These are phyloP conservation scores for Erodium texanum DNA, from an alignment of 441 rosid genomes.

Conservation along the genomic window DNA sequence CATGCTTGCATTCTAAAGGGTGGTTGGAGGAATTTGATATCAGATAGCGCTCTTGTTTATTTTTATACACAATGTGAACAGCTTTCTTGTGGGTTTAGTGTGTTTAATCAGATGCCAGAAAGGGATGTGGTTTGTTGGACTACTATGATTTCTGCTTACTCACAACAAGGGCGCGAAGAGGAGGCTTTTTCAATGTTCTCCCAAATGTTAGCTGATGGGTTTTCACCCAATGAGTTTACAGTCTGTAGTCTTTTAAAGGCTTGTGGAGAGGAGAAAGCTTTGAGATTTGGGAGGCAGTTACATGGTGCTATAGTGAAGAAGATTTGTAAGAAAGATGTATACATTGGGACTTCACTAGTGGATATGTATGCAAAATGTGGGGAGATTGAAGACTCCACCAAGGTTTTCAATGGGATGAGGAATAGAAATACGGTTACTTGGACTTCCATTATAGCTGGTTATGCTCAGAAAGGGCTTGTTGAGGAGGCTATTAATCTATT, in stretches of 20 bases:
- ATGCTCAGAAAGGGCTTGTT: conserved; percentile 61
- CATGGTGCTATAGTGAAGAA: conserved; percentile 60
- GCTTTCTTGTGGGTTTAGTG: conserved; percentile 34
- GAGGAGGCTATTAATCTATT: conserved; percentile 66
- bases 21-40: conserved; percentile 46
- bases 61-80: conserved; percentile 61
- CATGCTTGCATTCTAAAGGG: conserved; percentile 56
- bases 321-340: conserved; percentile 50
- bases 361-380: conserved; percentile 88
- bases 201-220: conserved; percentile 46
- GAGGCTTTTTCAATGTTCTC: conserved; percentile 51
- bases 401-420: conserved; percentile 55
- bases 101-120: conserved; percentile 45
- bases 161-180: conserved; percentile 45
- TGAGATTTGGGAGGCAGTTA: conserved; percentile 54
- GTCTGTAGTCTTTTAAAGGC: conserved; percentile 55
- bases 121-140: conserved; percentile 81
- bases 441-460: conserved; percentile 78
- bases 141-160: conserved; percentile 62
- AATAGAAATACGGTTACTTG: conserved; percentile 64
- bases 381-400: conserved; percentile 50
- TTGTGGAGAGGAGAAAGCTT: conserved; percentile 50
- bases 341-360: conserved; percentile 53
- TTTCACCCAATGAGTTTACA: conserved; percentile 66
- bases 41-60: conserved; percentile 56